These are phyloP conservation scores for Geotrichum australiense DNA, from an alignment of 1,139 yeast genomes.

Conservation along the genomic window DNA sequence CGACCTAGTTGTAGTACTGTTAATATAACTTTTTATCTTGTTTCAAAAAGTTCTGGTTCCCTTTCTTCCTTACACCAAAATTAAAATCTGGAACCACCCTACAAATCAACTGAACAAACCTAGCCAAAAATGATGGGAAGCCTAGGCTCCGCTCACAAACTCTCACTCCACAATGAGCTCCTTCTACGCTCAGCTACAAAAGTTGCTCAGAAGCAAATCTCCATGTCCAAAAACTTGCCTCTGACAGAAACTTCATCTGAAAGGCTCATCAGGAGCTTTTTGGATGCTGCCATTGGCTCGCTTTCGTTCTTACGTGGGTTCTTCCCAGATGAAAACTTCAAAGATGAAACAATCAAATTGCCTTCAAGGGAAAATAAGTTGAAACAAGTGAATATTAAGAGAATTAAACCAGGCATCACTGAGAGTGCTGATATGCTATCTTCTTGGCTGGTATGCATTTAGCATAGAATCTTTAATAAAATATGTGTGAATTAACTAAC, in stretches of 20 bases:
- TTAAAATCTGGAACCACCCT: no score
- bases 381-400: slow-evolving; percentile 14
- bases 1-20: no score
- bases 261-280: slow-evolving; percentile 12
- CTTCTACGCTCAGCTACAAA: slow-evolving; percentile 5
- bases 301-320: slow-evolving; percentile 17
- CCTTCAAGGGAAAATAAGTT: slow-evolving; percentile 7
- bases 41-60: no score
- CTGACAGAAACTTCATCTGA: slow-evolving; percentile 16
- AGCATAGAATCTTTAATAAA: no score
- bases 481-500: background rate
- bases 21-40: no score
- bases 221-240: background rate
- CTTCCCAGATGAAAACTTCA: slow-evolving; percentile 14
- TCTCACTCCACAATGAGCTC: slow-evolving; percentile 3
- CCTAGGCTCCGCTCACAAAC: slow-evolving; percentile 4
- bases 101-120: no score
- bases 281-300: slow-evolving; percentile 16
- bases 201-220: background rate
- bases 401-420: slow-evolving; percentile 14
- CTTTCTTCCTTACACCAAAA: no score
- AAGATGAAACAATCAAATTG: slow-evolving; percentile 11
- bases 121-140: no score
- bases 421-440: slow-evolving; percentile 14
- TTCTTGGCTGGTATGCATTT: slow-evolving; percentile 17